phyloP scores from a whole-genome alignment of 148 eudicot species.

The Rhododendron mucronatum region DNA sequence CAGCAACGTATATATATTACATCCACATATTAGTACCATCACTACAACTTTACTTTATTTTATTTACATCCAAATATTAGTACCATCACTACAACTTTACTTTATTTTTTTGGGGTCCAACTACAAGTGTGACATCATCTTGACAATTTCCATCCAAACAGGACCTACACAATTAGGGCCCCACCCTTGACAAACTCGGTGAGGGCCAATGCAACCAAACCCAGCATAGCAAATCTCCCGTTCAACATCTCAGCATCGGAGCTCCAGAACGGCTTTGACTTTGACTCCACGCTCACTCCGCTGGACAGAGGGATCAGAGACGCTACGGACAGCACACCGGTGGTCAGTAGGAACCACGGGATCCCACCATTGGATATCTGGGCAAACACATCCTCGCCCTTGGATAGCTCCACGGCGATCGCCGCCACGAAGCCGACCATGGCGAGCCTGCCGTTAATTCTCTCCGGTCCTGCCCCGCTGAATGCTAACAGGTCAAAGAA shows the following conservation, averaged over 20 bases:
- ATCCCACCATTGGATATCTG: conserved; percentile 70
- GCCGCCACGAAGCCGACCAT: conserved; percentile 86
- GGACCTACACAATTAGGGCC: conserved; percentile 40
- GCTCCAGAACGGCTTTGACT: conserved; percentile 41
- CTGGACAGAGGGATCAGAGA: conserved; percentile 62
- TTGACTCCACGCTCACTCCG: conserved; percentile 49
- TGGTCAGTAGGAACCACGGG: conserved; percentile 62
- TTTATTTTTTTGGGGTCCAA: too few relatives aligned
- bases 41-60: too few relatives aligned
- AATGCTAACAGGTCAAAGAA: conserved; percentile 61
- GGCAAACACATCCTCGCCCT: conserved; percentile 53
- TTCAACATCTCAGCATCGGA: conserved; percentile 81
- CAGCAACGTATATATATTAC: too few relatives aligned
- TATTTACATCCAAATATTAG: too few relatives aligned
- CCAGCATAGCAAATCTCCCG: conserved; percentile 84
- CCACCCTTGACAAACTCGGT: conserved; percentile 42
- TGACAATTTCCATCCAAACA: too few relatives aligned
- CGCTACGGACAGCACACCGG: conserved; percentile 46
- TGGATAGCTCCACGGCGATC: conserved; percentile 54
- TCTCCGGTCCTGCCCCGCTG: conserved; percentile 83
- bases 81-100: too few relatives aligned
- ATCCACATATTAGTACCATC: too few relatives aligned
- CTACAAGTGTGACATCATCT: too few relatives aligned
- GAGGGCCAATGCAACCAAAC: conserved; percentile 78
- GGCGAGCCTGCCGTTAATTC: conserved; percentile 85